Percentiles rank a stretch among this genome's conserved stretches.
These are phyloP conservation scores for Pistacia atlantica DNA, from an alignment of 345 rosid species.

Conservation along the genomic window DNA sequence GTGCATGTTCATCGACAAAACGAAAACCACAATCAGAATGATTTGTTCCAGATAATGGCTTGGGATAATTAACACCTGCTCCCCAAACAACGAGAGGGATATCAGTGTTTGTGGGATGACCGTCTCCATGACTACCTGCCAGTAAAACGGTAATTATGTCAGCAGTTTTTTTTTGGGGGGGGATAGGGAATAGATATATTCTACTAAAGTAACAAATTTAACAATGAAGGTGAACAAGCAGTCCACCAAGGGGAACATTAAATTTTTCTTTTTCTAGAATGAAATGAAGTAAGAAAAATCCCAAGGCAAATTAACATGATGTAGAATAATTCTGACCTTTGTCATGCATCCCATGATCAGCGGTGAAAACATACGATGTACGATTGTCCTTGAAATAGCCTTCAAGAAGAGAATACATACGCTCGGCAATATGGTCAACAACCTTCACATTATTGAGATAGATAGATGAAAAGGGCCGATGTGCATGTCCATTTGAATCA, in stretches of 20 bases:
- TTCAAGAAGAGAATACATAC: constrained; percentile 76
- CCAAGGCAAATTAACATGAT: background rate
- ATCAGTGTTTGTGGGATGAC: constrained; percentile 91
- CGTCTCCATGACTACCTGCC: constrained; percentile 96
- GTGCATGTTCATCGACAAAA: constrained; percentile 87
- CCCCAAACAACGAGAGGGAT: constrained; percentile 99
- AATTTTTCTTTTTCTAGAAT: background rate
- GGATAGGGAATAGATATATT: background rate
- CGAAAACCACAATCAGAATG: constrained; percentile 61
- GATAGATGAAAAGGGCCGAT: constrained; percentile 89
- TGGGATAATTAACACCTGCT: constrained; percentile 83
- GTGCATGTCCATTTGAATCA: constrained; percentile 98
- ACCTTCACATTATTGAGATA: constrained; percentile 97
- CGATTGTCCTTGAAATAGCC: constrained; percentile 84
- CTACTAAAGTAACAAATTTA: background rate
- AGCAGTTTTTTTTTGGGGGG: background rate
- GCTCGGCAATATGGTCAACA: constrained; percentile 82
- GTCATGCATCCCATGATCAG: constrained; percentile 99
- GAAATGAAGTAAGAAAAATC: background rate
- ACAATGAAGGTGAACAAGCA: background rate
- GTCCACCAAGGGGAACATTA: background rate
- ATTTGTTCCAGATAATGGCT: constrained; percentile 36
- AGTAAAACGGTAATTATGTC: constrained; percentile 24
- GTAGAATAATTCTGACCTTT: constrained; percentile 57
- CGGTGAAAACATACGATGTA: constrained; percentile 87